Conservation (phyloP, 768 basidiomycete species). For the Roridomyces roridus region DNA sequence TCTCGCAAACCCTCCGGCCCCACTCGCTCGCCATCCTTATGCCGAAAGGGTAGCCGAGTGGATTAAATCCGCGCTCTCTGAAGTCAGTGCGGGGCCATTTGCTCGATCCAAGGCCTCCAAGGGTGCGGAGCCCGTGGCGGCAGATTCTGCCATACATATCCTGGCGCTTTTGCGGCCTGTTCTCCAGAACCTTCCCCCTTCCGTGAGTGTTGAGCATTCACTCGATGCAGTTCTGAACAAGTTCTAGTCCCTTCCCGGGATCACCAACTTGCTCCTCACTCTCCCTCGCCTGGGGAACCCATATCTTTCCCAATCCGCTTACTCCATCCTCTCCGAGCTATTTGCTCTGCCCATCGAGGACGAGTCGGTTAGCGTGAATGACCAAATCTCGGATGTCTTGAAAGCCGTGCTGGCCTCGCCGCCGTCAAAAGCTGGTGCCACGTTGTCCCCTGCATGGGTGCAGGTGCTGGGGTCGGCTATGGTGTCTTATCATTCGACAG, state of each 20-base stretch:
- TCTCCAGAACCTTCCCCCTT: slow-evolving; percentile 63
- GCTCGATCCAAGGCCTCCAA: slow-evolving; percentile 64
- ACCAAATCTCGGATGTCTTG: slow-evolving; percentile 67
- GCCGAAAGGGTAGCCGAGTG: slow-evolving; percentile 82
- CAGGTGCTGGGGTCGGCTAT: slow-evolving; percentile 76
- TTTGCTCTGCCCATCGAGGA: slow-evolving; percentile 63
- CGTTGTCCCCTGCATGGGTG: slow-evolving; percentile 80
- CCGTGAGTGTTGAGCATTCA: slow-evolving; percentile 55
- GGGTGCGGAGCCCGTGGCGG: slow-evolving; percentile 57
- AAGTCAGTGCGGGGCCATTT: slow-evolving; percentile 66
- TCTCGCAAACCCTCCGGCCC: slow-evolving; percentile 77
- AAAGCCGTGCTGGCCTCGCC: slow-evolving; percentile 71
- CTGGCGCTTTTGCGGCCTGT: slow-evolving; percentile 76
- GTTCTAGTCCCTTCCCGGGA: slow-evolving; percentile 68
- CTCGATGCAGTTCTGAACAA: slow-evolving; percentile 15
- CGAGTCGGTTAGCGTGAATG: slow-evolving; percentile 51
- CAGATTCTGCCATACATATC: slow-evolving; percentile 80
- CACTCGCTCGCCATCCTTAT: slow-evolving; percentile 85
- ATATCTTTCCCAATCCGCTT: slow-evolving; percentile 88
- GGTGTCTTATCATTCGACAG: slow-evolving; percentile 62
- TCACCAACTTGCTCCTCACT: slow-evolving; percentile 74
- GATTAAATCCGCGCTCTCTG: slow-evolving; percentile 69
- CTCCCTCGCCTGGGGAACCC: slow-evolving; percentile 89
- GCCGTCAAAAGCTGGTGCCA: slow-evolving; percentile 71
- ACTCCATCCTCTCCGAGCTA: slow-evolving; percentile 84